phyloP scores from a whole-genome alignment of 2,329 filamentous ascomycete species.

The Ceratocystis eucalypticola region DNA sequence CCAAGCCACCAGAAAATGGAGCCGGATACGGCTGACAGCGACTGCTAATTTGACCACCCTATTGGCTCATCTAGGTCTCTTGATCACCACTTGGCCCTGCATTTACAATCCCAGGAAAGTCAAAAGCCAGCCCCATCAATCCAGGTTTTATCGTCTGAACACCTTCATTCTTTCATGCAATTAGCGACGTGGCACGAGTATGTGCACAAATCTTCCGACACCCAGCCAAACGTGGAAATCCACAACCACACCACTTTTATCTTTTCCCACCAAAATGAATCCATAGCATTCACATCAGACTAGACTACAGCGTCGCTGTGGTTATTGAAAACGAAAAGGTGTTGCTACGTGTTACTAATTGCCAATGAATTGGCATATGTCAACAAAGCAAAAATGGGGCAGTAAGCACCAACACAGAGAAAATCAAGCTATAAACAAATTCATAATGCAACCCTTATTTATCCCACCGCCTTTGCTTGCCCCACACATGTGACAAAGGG shows the following conservation, averaged over 20 bases:
- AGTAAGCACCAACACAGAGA: background rate
- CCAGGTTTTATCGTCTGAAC: background rate
- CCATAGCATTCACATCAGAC: background rate
- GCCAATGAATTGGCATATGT: background rate
- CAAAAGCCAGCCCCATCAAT: background rate
- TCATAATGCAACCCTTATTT: background rate
- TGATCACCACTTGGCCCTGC: constrained; percentile 3
- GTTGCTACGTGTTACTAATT: constrained; percentile 5
- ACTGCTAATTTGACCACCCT: constrained; percentile 1
- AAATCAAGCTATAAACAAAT: background rate
- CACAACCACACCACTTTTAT: constrained; percentile 7
- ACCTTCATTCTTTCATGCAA: background rate
- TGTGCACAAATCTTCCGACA: constrained; percentile 2
- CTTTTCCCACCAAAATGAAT: background rate
- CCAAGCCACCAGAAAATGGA: constrained; percentile 14
- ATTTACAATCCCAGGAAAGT: background rate
- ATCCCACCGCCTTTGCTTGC: background rate
- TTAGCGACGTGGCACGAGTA: background rate
- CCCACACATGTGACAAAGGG: background rate
- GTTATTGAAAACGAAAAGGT: background rate
- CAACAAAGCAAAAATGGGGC: background rate
- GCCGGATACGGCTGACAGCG: constrained; percentile 19
- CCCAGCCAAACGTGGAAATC: background rate
- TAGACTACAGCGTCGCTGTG: background rate
- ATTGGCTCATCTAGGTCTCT: background rate